phyloP scores from a whole-genome alignment of 2,329 filamentous ascomycete species.

The Cladosporium phlei region DNA sequence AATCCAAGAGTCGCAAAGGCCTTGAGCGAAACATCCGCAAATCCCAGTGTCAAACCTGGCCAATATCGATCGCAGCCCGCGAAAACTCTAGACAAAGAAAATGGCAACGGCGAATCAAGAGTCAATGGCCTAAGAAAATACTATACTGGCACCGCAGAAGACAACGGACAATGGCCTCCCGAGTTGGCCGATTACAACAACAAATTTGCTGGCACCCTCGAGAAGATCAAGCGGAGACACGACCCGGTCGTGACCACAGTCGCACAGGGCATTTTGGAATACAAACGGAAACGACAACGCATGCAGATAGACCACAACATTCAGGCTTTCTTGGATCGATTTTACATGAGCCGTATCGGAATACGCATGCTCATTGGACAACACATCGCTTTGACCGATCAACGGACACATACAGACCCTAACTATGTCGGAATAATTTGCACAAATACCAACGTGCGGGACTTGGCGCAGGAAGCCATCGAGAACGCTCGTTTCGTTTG shows the following conservation, averaged over 20 bases:
- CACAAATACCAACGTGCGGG: constrained; percentile 93
- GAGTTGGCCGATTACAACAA: constrained; percentile 93
- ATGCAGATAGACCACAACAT: constrained; percentile 99
- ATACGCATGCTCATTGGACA: constrained; percentile 99
- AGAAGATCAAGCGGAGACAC: constrained; percentile 92
- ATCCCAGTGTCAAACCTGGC: constrained; percentile 81
- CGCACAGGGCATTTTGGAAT: constrained; percentile 95
- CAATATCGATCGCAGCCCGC: constrained; percentile 64
- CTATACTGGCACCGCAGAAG: constrained; percentile 79
- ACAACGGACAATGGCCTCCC: constrained; percentile 83
- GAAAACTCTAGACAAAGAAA: constrained; percentile 5
- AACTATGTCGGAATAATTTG: constrained; percentile 98
- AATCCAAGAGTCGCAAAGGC: constrained; percentile 57
- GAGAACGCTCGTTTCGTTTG: constrained; percentile 99
- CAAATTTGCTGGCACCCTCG: constrained; percentile 79
- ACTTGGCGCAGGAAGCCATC: constrained; percentile 93
- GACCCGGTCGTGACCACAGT: constrained; percentile 97
- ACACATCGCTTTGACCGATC: constrained; percentile 93
- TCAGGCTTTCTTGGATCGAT: constrained; percentile 94
- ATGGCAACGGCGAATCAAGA: constrained; percentile 38
- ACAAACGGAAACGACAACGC: constrained; percentile 90
- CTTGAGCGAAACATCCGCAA: constrained; percentile 77
- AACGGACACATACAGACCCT: constrained; percentile 81
- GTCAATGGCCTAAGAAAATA: constrained; percentile 61
- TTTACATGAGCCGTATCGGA: constrained; percentile 99